Evolutionary conservation across 2,329 filamentous ascomycete genomes (phyloP), one percentile per base, ranked within the genome.

Genomic region (Coniochaeta sp.): DNA sequence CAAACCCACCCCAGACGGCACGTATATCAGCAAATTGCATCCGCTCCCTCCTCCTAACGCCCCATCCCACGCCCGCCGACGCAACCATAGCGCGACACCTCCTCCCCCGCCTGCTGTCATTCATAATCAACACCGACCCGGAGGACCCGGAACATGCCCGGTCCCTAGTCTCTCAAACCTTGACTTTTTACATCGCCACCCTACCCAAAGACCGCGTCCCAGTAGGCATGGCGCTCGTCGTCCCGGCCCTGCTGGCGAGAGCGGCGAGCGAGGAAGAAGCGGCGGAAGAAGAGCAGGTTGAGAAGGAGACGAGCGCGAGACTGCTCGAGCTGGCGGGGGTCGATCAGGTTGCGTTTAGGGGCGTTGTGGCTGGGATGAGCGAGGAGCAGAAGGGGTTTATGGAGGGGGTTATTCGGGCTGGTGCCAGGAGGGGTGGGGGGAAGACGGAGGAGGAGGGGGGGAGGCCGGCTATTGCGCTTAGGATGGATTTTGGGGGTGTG

Each of bases 1-100:
- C 20, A 33, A n/a, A n/a, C n/a, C 6, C 35, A 6, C 38, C 12
- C n/a, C 12, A 86, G 82, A 92, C 89, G 1, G 87, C 89, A 51
- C 95, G 89, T 63, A 91, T 96, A 52, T 91, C 94, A 1, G 87
- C 90, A 55, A 91, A 90, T 63, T 99, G 94, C 68, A 82, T 92
- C 58, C 84, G 91, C 52, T 94, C 91, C 7, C 78, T 97, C 7
- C 76, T 97, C 27, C 72, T 96, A 3, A 74, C 86, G 60, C 71
- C 79, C 50, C 72, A 80, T 49, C 73, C 82, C 57, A 79, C 85
- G 54, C 58, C 76, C 1, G 83, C 87, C 18, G 86, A 91, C 63
- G 80, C 90, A 59, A 82, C 79, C 54, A 85, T 97, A 49, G 81
- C 85, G 2, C 80, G 88, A 49, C 85, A 86, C 58, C 73, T 96